Percentiles rank a stretch among this genome's conserved stretches.
phyloP scores from a whole-genome alignment of 371 early-diverging fungal genomes.

The Zancudomyces culisetae region DNA sequence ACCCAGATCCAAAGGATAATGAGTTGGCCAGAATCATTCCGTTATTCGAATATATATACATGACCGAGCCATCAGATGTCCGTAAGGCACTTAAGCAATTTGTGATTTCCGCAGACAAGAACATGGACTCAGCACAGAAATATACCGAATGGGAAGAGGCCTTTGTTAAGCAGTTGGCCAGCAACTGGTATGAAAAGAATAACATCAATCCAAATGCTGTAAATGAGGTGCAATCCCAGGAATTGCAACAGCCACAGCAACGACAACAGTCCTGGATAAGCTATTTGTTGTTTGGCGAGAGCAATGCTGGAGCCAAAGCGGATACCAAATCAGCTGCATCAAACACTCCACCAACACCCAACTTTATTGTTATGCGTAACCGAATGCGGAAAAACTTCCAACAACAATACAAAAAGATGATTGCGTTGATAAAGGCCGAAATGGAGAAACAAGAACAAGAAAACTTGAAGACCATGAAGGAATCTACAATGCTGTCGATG shows the following conservation, averaged over 20 bases:
- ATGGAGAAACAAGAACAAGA: constrained; percentile 34
- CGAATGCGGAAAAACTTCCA: constrained; percentile 34
- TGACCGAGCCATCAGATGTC: constrained; percentile 57
- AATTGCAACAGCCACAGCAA: too few species aligned
- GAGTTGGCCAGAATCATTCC: constrained; percentile 69
- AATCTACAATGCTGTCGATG: constrained; percentile 48
- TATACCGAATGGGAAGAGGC: constrained; percentile 50
- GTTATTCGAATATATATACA: constrained; percentile 65
- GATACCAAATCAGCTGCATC: too few species aligned
- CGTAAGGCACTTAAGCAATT: constrained; percentile 45
- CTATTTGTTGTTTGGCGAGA: constrained; percentile 20
- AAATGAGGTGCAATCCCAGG: too few species aligned
- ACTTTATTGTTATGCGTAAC: constrained; percentile 33
- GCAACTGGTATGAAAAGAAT: constrained; percentile 55
- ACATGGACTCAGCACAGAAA: constrained; percentile 42
- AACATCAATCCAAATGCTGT: too few species aligned
- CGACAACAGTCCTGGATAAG: too few species aligned
- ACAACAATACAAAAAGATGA: constrained; percentile 22
- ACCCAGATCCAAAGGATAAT: constrained; percentile 58
- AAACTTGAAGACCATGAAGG: constrained; percentile 42
- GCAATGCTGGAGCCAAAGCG: constrained; percentile 21
- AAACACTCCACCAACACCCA: constrained; percentile 19
- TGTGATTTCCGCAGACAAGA: too few species aligned
- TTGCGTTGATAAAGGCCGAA: constrained; percentile 33
- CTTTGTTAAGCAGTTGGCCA: constrained; percentile 34